Percentiles rank a stretch among this genome's conserved stretches.
These are phyloP conservation scores for Aspergillus sp. DNA, from an alignment of 2,329 filamentous ascomycete species.

Conservation along the genomic window DNA sequence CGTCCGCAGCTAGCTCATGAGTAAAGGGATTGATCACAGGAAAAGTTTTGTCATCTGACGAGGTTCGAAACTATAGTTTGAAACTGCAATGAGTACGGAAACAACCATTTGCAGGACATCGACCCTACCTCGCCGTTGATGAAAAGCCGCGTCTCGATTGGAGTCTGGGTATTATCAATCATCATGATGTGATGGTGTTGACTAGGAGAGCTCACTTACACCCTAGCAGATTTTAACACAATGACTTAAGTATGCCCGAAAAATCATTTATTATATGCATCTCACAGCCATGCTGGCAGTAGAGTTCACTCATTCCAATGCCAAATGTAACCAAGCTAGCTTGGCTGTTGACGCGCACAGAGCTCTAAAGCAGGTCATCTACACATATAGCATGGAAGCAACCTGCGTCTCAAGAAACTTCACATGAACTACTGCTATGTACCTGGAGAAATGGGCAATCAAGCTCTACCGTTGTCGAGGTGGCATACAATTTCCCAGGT, in stretches of 20 bases:
- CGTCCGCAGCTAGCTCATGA: slow-evolving; percentile 30
- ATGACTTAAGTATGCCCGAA: neutral
- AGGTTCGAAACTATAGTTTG: slow-evolving; percentile 27
- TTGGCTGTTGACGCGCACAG: neutral
- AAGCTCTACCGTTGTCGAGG: too few species aligned
- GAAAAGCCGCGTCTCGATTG: slow-evolving; percentile 36
- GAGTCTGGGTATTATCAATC: neutral
- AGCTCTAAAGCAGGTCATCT: neutral
- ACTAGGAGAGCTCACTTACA: neutral
- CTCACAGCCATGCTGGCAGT: neutral
- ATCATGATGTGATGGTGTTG: neutral
- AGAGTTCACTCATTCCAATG: neutral
- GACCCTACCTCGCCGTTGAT: slow-evolving; percentile 34
- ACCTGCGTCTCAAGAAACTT: too few species aligned
- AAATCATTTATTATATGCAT: neutral
- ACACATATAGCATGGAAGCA: neutral
- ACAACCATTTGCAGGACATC: neutral
- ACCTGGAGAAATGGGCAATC: too few species aligned
- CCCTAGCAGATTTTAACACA: neutral
- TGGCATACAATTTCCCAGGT: neutral
- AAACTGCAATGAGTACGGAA: neutral
- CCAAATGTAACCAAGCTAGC: neutral
- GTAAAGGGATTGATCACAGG: slow-evolving; percentile 34
- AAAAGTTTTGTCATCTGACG: slow-evolving; percentile 32
- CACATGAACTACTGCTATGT: too few species aligned